Evolutionary conservation across 2,329 filamentous ascomycete genomes (phyloP).

Genomic region (Leptographium flavum): DNA sequence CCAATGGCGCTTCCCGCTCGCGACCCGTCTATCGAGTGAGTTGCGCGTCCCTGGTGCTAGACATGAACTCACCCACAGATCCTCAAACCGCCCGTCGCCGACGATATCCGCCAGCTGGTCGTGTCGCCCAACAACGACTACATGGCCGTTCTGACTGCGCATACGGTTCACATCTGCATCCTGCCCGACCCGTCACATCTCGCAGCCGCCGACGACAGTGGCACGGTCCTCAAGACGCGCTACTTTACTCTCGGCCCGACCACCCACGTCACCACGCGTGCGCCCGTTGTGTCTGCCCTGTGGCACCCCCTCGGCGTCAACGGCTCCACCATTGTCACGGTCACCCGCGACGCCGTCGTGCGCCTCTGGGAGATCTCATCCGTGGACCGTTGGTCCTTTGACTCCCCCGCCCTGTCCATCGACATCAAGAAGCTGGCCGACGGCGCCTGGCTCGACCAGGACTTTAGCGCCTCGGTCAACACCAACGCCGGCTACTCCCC

Average conservation of each 20-base stretch:
- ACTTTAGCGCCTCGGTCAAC: constrained; percentile 65
- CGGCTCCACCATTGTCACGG: constrained; percentile 69
- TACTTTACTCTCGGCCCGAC: constrained; percentile 87
- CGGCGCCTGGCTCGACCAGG: constrained; percentile 66
- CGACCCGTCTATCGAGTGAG: constrained; percentile 34
- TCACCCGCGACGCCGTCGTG: constrained; percentile 78
- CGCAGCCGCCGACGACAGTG: constrained; percentile 47
- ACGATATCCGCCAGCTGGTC: constrained; percentile 71
- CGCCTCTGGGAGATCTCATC: constrained; percentile 80
- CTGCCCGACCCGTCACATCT: constrained; percentile 71
- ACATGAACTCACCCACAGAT: constrained; percentile 35
- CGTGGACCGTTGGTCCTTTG: constrained; percentile 77
- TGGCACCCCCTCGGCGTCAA: constrained; percentile 89
- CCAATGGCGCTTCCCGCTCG: constrained; percentile 15
- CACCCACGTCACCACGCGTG: constrained; percentile 75
- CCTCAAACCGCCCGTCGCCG: constrained; percentile 63
- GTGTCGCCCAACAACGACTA: constrained; percentile 73
- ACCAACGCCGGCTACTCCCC: constrained; percentile 75
- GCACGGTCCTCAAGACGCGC: constrained; percentile 59
- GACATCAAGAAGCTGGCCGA: constrained; percentile 83
- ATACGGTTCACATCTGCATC: constrained; percentile 79
- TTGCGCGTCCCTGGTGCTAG: background rate
- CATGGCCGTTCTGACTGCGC: constrained; percentile 71
- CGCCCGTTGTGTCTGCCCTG: constrained; percentile 63
- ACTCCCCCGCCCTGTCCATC: constrained; percentile 66